A percentile compares a stretch with the other conserved stretches of the same genome.
phyloP scores from a whole-genome alignment of 306 rosid species.

The Quercus suber region DNA sequence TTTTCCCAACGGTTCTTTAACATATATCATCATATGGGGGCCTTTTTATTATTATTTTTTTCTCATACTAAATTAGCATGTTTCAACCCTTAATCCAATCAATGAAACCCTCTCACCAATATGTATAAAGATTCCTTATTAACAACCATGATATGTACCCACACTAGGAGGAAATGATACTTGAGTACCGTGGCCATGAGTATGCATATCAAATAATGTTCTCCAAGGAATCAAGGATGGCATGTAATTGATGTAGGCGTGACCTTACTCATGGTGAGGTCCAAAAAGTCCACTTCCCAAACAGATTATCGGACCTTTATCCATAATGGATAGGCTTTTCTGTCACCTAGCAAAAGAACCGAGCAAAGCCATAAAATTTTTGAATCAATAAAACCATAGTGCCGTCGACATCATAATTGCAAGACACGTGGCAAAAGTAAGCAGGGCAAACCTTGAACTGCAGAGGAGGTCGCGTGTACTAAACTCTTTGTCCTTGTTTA shows the following conservation, averaged over 20 bases:
- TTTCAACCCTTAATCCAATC: no score
- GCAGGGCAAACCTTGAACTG: neutral
- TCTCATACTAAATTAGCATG: no score
- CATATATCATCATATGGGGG: no score
- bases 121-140: no score
- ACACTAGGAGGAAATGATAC: no score
- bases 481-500: conserved; percentile 14
- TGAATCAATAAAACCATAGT: no score
- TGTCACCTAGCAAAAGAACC: neutral
- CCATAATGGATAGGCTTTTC: neutral
- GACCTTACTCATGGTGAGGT: neutral
- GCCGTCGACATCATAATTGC: neutral
- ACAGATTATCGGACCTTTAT: neutral
- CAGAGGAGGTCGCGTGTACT: neutral
- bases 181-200: no score
- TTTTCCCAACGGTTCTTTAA: no score
- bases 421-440: neutral
- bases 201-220: no score
- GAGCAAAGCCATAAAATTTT: no score
- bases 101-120: neutral
- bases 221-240: neutral
- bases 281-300: neutral
- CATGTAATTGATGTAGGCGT: neutral
- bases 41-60: no score
- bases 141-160: no score